Base-by-base conservation (phyloP, 768 basidiomycete species). In the Terana coerulea region DNA sequence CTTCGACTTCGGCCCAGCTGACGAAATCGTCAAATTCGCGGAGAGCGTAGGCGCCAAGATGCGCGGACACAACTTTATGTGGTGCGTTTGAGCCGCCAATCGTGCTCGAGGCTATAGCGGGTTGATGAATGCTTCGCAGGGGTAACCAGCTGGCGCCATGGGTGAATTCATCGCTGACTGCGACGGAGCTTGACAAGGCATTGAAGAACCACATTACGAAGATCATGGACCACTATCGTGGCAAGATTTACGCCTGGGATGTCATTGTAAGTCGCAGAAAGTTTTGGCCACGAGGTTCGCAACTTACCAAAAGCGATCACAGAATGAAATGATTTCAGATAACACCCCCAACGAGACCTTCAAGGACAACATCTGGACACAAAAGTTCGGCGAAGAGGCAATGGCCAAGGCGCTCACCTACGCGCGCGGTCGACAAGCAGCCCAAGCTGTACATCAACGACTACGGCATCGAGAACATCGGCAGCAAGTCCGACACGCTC, bases 371-470 rank as follows among this genome's bases (percentile, higher is more conserved):
- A 54, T 54, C 19, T 54, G 53, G 53, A 49, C 47, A 10, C 39
- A 49, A 25, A 54, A 54, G 41, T 54, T 54, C 22, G 53, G 53
- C 34, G 53, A 54, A 30, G 47, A 54, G n/a, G 53, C 53, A 3
- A 50, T 54, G 47, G 30, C 53, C 9, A 54, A 54, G 33, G 81
- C 81, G n/a, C 71, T 84, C 41, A 58, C 66, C 19, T 75, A 79
- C 26, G 80, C 81, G 75, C 12, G 72, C 71, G 19, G 79, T 79
- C 1, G 81, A 84, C 61, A 76, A 80, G 9, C 58, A 60, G 29
- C 74, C 79, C 4, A 82, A 81, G 63, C 75, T 84, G 50, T 83
- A 80, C 60, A 76, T 80, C 58, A 71, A 70, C 51, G 69, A 72
- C 44, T 71, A 67, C 63, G 65, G 68, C 53, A 66, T 69, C 46